Base-by-base conservation (phyloP, 441 rosid genomes). In the Syzygium syzygioides region DNA sequence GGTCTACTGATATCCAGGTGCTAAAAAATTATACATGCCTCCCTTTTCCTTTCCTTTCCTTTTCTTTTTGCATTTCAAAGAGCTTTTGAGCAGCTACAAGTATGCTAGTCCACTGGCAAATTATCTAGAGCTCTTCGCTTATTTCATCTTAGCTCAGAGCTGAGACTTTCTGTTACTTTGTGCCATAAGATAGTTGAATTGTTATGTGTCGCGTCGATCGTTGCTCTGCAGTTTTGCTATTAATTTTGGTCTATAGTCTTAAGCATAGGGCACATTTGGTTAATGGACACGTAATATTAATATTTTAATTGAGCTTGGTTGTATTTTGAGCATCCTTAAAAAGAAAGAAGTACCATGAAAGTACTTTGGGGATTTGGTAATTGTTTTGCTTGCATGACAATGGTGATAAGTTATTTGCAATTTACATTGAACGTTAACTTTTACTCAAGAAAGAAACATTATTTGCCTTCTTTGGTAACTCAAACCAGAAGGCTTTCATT, bases 1-100 rank as follows among this genome's bases (percentile, higher is more conserved):
- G 98, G 98, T 91, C 96, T 98, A 89, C 89, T 96, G 89, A 87
- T 98, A 91, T 93, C 98, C 91, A 95, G 99, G 98, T 96, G 92
- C 86, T 86, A 52, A 85, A 53, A 53, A 15, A 85, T 17, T 52
- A 28, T 55, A 53, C 45, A 85, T 53, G 19, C 86, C 28, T 34
- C 50, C 9, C 3, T 32, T 53, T 34, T 85, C 53, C 18, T 76
- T 68, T 68, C 45, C 79, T 76, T 41, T 76, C n/a, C n/a, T 23
- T 37, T 20, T 20, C 28, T 20, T 71, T 76, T 76, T 37, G 83
- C 83, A 23, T 25, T 41, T 20, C 14, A 12, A 23, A 37, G 50
- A 25, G 83, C 60, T 85, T 85, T 85, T 17, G 86, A 53, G 86
- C 17, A 59, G 60, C 37, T n/a, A 55, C 30, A 53, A 52, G 59